Evolutionary conservation across 2,329 filamentous ascomycete species (phyloP).

Genomic region (Talaromyces piceae): DNA sequence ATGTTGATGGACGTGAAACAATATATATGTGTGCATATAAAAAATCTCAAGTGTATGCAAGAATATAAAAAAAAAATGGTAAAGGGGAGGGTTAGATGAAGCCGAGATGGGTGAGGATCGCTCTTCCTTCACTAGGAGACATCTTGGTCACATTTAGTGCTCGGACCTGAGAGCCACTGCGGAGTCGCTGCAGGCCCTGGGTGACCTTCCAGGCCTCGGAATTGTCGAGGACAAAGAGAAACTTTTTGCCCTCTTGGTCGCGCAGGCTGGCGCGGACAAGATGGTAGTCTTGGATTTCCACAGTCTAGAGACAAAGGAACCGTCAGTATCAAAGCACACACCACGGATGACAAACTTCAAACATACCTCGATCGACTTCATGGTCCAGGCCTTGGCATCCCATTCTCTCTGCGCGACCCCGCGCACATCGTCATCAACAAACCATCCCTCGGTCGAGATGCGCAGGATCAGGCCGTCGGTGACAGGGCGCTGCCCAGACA

Average conservation of each 20-base stretch:
- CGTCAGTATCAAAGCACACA: too few relatives aligned
- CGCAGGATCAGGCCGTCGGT: constrained; percentile 88
- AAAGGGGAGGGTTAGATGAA: constrained; percentile 20
- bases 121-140: constrained; percentile 38
- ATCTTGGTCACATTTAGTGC: constrained; percentile 48
- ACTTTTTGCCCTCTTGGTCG: constrained; percentile 54
- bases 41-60: too few relatives aligned
- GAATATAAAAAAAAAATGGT: background rate
- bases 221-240: constrained; percentile 54
- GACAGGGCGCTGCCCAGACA: constrained; percentile 75
- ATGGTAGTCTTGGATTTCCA: constrained; percentile 43
- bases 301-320: constrained; percentile 26
- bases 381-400: constrained; percentile 97
- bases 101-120: constrained; percentile 33
- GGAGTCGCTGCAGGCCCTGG: constrained; percentile 49
- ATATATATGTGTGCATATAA: background rate
- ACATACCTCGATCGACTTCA: constrained; percentile 85
- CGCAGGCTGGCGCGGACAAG: constrained; percentile 52
- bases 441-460: constrained; percentile 88
- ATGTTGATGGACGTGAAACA: background rate
- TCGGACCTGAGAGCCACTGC: constrained; percentile 49
- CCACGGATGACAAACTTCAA: too few relatives aligned
- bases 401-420: constrained; percentile 91
- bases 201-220: constrained; percentile 57
- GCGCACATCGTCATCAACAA: constrained; percentile 93